Evolutionary conservation across 2,329 filamentous ascomycete genomes (phyloP).

Genomic region (Sporothrix phasma): DNA sequence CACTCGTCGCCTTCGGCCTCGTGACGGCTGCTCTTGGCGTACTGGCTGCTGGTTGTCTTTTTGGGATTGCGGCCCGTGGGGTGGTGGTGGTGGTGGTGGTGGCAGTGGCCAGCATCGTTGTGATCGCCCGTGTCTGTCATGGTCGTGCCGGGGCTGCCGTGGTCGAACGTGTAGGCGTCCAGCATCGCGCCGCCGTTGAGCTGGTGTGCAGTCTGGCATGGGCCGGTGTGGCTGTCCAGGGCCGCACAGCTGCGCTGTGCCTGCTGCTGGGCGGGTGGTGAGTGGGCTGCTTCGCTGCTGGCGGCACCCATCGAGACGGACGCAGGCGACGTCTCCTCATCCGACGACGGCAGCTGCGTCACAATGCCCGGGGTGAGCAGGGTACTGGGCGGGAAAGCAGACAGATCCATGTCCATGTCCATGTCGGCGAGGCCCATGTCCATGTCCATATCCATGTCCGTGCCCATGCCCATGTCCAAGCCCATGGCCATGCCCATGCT

Average conservation of each 20-base stretch:
- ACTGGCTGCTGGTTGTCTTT: conserved; percentile 14
- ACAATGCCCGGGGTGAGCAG: background rate
- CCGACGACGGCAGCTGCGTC: conserved; percentile 18
- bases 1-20: conserved; percentile 27
- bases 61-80: conserved; percentile 5
- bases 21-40: conserved; percentile 3
- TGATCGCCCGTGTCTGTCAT: background rate
- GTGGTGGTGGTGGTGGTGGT: background rate
- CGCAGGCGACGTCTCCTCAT: conserved; percentile 19
- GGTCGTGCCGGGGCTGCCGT: conserved; percentile 9
- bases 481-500: conserved; percentile 35
- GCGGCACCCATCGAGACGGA: background rate
- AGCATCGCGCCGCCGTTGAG: conserved; percentile 18
- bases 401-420: conserved; percentile 15
- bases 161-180: conserved; percentile 26
- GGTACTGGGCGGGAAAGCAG: background rate
- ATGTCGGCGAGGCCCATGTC: conserved; percentile 13
- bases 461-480: conserved; percentile 29
- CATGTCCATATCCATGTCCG: conserved; percentile 24
- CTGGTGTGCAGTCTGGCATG: conserved; percentile 2
- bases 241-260: background rate
- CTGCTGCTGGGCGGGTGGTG: background rate
- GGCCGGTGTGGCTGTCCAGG: background rate
- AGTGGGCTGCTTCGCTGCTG: conserved; percentile 8
- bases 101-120: background rate